Evolutionary conservation across 225 moss, liverwort and hornwort genomes (phyloP), one percentile per base, ranked within the genome.

Genomic region (Pleurozium schreberi): DNA sequence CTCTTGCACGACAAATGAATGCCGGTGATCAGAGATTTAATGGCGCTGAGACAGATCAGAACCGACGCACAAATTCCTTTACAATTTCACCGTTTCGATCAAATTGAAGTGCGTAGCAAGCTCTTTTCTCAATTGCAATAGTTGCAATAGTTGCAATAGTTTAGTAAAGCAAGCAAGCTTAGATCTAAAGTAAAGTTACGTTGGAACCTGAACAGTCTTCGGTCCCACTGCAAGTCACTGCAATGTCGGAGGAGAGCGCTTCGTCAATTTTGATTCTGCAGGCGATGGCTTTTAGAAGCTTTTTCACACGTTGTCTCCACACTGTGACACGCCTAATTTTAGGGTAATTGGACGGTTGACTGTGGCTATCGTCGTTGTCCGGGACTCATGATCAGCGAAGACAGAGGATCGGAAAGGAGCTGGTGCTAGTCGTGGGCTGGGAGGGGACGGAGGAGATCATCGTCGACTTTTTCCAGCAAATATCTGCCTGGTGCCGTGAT

Each of bases 311-410:
- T 81, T 49, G 81, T 59, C 8, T 28, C 45, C 14, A 75, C n/a
- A 74, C n/a, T n/a, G 82, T 30, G n/a, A 12, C 16, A 21, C 20
- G 14, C 36, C 84, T 40, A 65, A 49, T 27, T 58, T 84, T 73
- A 65, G 79, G 74, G 47, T 60, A 49, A 53, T 65, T 86, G 88
- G 90, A 88, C 88, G 88, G 90, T 88, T 65, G 88, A 69, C 63
- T 63, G 47, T 8, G 5, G 86, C 70, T 73, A 36, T 57, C 70
- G 83, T 88, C 55, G 66, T 27, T 38, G n/a, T n/a, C n/a, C n/a
- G n/a, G 52, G 75, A 62, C 66, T 75, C 83, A 64, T 85, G 85
- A 62, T 62, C 50, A 28, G 80, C 71, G 50, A 50, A 34, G 75
- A 45, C 31, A 53, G 47, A 62, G 63, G 63, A 34, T 11, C 2